phyloP scores from a whole-genome alignment of 163 green algal species.

The Volvox carteri region DNA sequence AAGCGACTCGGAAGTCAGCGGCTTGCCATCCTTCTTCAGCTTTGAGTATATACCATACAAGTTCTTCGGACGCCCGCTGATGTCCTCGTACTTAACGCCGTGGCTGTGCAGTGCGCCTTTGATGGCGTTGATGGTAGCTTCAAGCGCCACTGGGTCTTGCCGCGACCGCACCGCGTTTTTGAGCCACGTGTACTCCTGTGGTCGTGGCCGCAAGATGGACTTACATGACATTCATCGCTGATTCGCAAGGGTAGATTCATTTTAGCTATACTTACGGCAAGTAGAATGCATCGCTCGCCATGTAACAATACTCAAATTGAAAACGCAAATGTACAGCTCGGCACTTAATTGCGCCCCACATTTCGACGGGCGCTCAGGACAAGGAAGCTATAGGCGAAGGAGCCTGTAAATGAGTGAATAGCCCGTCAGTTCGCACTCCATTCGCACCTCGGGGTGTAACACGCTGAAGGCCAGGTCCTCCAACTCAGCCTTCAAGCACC shows the following conservation, averaged over 20 bases:
- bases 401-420: no score
- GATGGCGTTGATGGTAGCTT: constrained; percentile 74
- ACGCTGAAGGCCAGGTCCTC: constrained; percentile 92
- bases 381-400: no score
- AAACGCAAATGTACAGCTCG: no score
- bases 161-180: constrained; percentile 37
- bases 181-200: constrained; percentile 58
- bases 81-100: constrained; percentile 80
- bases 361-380: no score
- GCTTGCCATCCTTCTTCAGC: constrained; percentile 78
- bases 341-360: no score
- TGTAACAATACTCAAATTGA: no score
- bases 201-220: no score
- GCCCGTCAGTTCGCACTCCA: no score
- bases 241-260: no score
- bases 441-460: constrained; percentile 76
- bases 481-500: constrained; percentile 91
- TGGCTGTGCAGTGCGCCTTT: constrained; percentile 67
- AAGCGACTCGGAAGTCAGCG: constrained; percentile 1
- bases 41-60: constrained; percentile 92
- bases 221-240: no score
- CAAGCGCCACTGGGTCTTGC: constrained; percentile 60
- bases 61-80: constrained; percentile 92
- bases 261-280: no score
- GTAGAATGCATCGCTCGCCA: no score